A percentile compares a stretch with the other conserved stretches of the same genome.
These are phyloP conservation scores for Elongisporangium prolatum DNA, from an alignment of 352 stramenopile genomes.

Conservation along the genomic window DNA sequence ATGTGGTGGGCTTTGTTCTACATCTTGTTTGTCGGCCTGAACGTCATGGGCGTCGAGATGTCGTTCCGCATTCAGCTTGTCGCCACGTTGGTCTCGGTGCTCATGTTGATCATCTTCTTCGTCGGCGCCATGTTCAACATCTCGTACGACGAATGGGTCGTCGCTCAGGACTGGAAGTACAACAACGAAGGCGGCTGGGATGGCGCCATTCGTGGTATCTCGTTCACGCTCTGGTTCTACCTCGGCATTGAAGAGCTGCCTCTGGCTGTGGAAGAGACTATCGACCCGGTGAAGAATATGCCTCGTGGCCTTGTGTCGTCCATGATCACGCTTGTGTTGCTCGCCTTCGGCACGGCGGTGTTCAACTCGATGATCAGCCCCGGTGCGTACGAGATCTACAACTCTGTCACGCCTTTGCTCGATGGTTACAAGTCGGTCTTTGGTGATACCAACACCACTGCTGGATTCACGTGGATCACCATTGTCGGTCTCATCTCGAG, in stretches of 20 bases:
- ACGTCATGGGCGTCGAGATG: constrained; percentile 50
- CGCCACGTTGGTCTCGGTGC: constrained; percentile 43
- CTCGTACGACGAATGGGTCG: constrained; percentile 48
- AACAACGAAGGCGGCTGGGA: constrained; percentile 22
- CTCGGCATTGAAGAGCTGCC: constrained; percentile 61
- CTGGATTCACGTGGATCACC: constrained; percentile 54
- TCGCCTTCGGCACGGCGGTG: constrained; percentile 52
- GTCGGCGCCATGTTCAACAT: constrained; percentile 38
- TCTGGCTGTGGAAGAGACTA: constrained; percentile 56
- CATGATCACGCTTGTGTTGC: constrained; percentile 41
- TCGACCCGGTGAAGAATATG: constrained; percentile 61
- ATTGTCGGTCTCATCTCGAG: constrained; percentile 52
- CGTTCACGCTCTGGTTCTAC: constrained; percentile 66
- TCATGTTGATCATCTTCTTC: constrained; percentile 55
- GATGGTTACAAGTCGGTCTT: constrained; percentile 54
- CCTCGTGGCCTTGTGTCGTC: constrained; percentile 40
- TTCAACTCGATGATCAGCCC: constrained; percentile 58
- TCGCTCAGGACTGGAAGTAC: constrained; percentile 53
- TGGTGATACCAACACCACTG: constrained; percentile 46
- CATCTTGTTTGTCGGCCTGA: constrained; percentile 49
- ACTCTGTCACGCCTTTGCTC: constrained; percentile 39
- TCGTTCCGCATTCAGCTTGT: constrained; percentile 59
- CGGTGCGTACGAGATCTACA: constrained; percentile 37
- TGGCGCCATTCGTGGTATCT: constrained; percentile 42
- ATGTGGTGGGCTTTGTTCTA: constrained; percentile 58